Percentiles rank a stretch among this genome's conserved stretches.
Evolutionary conservation across 169 alveolate species (phyloP).

Genomic region (Cryptosporidium sp.): DNA sequence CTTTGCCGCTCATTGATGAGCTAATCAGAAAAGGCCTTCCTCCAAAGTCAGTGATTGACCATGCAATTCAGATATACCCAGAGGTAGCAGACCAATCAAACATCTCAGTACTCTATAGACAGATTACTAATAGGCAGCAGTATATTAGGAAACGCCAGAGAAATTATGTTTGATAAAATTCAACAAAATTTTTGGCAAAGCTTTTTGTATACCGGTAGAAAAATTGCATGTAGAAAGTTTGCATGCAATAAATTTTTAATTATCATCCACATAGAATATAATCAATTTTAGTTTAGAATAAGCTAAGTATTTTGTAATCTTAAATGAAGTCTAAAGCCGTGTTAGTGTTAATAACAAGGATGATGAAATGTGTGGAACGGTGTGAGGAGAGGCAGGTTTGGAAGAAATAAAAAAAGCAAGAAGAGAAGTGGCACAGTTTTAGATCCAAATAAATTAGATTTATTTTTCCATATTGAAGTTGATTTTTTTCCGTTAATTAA

Average conservation of each 20-base stretch:
- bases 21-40: slow-evolving; percentile 71
- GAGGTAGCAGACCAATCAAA: slow-evolving; percentile 73
- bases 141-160: slow-evolving; percentile 74
- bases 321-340: neutral
- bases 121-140: slow-evolving; percentile 68
- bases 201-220: neutral
- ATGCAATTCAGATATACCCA: slow-evolving; percentile 72
- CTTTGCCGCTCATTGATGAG: slow-evolving; percentile 71
- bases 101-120: slow-evolving; percentile 62
- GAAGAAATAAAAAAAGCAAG: neutral
- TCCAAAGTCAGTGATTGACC: slow-evolving; percentile 72
- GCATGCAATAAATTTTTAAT: slow-evolving; percentile 9
- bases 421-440: too few species aligned
- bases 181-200: neutral
- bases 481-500: too few species aligned
- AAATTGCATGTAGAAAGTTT: neutral
- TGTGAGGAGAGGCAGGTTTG: neutral
- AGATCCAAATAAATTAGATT: too few species aligned
- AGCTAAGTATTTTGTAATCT: slow-evolving; percentile 7
- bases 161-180: slow-evolving; percentile 25
- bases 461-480: neutral
- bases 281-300: slow-evolving; percentile 3
- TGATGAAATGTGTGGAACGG: neutral
- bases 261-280: slow-evolving; percentile 4
- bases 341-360: neutral